phyloP scores from a whole-genome alignment of 2,329 filamentous ascomycete species.

The Claviceps pazoutovae region DNA sequence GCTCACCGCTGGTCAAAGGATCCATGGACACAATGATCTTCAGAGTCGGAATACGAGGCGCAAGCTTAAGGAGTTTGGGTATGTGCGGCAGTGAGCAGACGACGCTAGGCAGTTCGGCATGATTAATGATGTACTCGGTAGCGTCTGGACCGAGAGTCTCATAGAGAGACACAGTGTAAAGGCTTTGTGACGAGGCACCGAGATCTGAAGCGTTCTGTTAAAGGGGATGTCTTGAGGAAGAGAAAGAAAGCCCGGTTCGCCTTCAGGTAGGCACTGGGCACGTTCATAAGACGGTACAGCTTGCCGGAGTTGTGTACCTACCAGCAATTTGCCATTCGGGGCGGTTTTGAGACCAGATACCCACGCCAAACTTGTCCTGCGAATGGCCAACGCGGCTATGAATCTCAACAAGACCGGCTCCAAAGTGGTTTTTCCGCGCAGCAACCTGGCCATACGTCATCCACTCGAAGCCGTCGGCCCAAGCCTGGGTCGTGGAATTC shows the following conservation, averaged over 20 bases:
- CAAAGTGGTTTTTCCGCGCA: constrained; percentile 67
- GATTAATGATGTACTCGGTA: constrained; percentile 92
- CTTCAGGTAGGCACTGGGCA: background rate
- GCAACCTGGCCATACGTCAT: constrained; percentile 69
- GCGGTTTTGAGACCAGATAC: constrained; percentile 77
- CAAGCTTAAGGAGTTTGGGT: constrained; percentile 65
- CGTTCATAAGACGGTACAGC: background rate
- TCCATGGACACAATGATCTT: constrained; percentile 86
- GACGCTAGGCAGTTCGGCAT: constrained; percentile 62
- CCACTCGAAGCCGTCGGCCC: constrained; percentile 66
- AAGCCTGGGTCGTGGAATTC: constrained; percentile 59
- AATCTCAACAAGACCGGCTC: constrained; percentile 71
- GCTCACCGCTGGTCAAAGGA: constrained; percentile 66
- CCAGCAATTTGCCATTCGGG: constrained; percentile 78
- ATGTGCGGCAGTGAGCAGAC: constrained; percentile 71
- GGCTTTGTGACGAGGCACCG: constrained; percentile 70
- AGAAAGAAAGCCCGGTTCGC: background rate
- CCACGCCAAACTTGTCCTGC: constrained; percentile 54
- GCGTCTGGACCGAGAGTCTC: constrained; percentile 87
- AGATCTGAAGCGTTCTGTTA: constrained; percentile 45
- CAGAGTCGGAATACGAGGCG: constrained; percentile 59
- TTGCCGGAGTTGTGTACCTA: constrained; percentile 18
- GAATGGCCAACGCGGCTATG: constrained; percentile 56
- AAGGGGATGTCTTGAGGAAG: too few species aligned
- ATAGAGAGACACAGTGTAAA: constrained; percentile 88